Conservation (phyloP, 306 rosid species). For the Mimosa bimucronata region DNA sequence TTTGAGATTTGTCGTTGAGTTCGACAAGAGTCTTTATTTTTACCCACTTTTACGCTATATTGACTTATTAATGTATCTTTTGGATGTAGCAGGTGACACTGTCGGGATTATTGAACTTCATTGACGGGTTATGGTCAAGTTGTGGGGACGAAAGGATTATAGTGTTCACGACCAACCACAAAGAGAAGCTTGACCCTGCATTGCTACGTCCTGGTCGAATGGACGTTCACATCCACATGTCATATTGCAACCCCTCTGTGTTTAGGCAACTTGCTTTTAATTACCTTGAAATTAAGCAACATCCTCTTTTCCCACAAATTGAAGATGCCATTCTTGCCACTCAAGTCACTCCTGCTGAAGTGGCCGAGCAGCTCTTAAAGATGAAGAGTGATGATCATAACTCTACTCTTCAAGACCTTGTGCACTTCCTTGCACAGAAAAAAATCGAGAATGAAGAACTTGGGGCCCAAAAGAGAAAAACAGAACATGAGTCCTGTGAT, state of each 20-base stretch:
- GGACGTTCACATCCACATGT: conserved; percentile 55
- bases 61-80: neutral
- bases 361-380: conserved; percentile 52
- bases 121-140: conserved; percentile 57
- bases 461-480: neutral
- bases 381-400: conserved; percentile 36
- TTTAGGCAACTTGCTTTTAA: conserved; percentile 41
- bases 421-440: neutral
- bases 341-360: conserved; percentile 50
- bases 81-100: conserved; percentile 40
- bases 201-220: conserved; percentile 51
- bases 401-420: neutral
- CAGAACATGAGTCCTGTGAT: neutral
- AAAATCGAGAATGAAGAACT: neutral
- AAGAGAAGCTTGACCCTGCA: conserved; percentile 48
- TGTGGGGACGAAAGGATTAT: conserved; percentile 56
- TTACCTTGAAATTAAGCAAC: conserved; percentile 44
- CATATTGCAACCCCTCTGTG: conserved; percentile 43
- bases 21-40: neutral
- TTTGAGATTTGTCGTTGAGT: neutral
- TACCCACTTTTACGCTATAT: neutral
- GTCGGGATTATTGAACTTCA: conserved; percentile 47
- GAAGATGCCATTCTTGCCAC: conserved; percentile 38
- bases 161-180: conserved; percentile 57
- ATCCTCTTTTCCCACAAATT: conserved; percentile 23